These are phyloP conservation scores for Termitomyces sp. DNA, from an alignment of 768 basidiomycete species.

Conservation along the genomic window DNA sequence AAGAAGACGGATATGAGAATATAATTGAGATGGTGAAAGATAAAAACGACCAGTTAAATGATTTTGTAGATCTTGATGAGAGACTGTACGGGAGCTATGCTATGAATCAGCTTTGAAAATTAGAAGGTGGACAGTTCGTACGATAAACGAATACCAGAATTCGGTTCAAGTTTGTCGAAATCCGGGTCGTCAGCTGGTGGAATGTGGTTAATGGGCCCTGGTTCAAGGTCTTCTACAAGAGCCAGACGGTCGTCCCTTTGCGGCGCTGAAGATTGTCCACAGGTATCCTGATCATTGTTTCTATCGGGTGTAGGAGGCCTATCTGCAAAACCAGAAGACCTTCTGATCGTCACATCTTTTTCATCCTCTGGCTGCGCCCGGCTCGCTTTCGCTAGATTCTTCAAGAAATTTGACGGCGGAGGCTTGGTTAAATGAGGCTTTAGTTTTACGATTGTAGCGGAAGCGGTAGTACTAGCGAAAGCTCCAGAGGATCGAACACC, in stretches of 20 bases:
- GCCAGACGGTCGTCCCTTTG: constrained; percentile 59
- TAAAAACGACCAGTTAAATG: constrained; percentile 82
- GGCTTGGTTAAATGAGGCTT: constrained; percentile 23
- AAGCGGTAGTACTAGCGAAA: neutral
- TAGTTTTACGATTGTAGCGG: neutral
- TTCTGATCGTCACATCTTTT: constrained; percentile 10
- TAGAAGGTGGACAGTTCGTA: constrained; percentile 32
- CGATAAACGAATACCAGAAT: constrained; percentile 83
- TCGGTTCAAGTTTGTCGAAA: constrained; percentile 82
- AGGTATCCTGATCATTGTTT: neutral
- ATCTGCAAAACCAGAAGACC: constrained; percentile 31
- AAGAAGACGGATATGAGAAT: constrained; percentile 74
- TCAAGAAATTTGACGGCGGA: constrained; percentile 47
- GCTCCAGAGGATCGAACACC: constrained; percentile 4
- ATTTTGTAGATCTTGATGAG: constrained; percentile 75
- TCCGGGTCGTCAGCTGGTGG: constrained; percentile 66
- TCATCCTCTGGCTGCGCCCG: constrained; percentile 12
- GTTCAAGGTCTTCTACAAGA: constrained; percentile 68
- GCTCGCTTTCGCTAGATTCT: constrained; percentile 39
- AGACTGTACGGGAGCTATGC: constrained; percentile 60
- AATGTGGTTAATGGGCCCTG: constrained; percentile 74
- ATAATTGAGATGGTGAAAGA: constrained; percentile 82
- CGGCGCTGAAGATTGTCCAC: constrained; percentile 5
- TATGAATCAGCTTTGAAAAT: neutral
- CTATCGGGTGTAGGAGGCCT: constrained; percentile 18